Percentiles rank a stretch among this genome's conserved stretches.
phyloP scores from a whole-genome alignment of 2,329 filamentous ascomycete species.

The Talaromyces sp. region DNA sequence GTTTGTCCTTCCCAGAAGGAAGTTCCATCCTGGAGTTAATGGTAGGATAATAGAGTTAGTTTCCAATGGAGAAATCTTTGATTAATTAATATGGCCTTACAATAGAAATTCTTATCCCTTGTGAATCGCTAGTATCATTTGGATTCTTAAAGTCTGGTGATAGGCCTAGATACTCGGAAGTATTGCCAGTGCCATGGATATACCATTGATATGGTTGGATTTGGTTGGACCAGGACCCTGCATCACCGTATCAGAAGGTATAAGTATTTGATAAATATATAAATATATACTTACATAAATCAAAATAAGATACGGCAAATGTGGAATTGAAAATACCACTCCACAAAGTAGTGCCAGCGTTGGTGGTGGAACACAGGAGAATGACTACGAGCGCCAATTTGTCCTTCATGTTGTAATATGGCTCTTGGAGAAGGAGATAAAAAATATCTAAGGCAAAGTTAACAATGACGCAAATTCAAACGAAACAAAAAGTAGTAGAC shows the following conservation, averaged over 20 bases:
- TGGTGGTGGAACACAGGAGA: background rate
- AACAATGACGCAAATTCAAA: no score
- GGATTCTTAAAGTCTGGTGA: conserved; percentile 60
- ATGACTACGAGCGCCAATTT: background rate
- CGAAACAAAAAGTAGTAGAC: no score
- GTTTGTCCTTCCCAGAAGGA: conserved; percentile 67
- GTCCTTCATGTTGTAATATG: background rate
- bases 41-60: background rate
- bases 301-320: conserved; percentile 18
- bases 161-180: conserved; percentile 55
- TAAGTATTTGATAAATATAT: background rate
- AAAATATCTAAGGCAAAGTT: no score
- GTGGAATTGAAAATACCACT: conserved; percentile 22
- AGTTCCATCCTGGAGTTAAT: conserved; percentile 17
- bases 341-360: conserved; percentile 20
- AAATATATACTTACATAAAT: conserved; percentile 16
- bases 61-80: background rate
- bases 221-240: conserved; percentile 62
- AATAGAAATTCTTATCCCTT: conserved; percentile 66
- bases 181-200: conserved; percentile 58
- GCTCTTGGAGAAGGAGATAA: no score
- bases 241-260: background rate
- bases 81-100: conserved; percentile 14
- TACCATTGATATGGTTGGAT: conserved; percentile 70
- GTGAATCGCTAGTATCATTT: conserved; percentile 54